phyloP scores from a whole-genome alignment of 2,329 filamentous ascomycete genomes.

The Apiospora saccharicola region DNA sequence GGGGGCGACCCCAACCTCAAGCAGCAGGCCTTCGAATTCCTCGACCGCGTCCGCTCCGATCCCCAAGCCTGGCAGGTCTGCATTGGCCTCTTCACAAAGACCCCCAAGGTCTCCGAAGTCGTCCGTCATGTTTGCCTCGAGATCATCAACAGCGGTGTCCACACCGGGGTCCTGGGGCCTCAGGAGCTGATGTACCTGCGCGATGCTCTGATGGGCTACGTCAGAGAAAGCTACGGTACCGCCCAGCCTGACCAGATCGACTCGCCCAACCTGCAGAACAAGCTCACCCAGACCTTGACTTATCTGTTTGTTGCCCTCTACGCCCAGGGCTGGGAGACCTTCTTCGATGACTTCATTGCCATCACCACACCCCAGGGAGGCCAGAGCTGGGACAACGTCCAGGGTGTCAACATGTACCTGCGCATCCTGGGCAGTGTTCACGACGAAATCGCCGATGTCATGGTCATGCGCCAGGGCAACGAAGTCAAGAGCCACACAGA shows the following conservation, averaged over 20 bases:
- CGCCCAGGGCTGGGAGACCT: slow-evolving; percentile 83
- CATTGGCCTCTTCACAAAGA: slow-evolving; percentile 82
- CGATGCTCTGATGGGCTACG: slow-evolving; percentile 82
- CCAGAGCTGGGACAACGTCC: slow-evolving; percentile 70
- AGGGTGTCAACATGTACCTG: slow-evolving; percentile 85
- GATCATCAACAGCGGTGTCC: slow-evolving; percentile 90
- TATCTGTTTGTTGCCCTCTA: slow-evolving; percentile 92
- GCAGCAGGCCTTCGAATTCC: slow-evolving; percentile 82
- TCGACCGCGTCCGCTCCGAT: slow-evolving; percentile 80
- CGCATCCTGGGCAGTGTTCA: slow-evolving; percentile 89
- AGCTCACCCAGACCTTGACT: slow-evolving; percentile 94
- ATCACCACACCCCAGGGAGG: slow-evolving; percentile 72
- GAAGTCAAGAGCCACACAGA: slow-evolving; percentile 88
- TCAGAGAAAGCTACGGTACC: slow-evolving; percentile 76
- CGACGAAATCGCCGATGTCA: slow-evolving; percentile 94
- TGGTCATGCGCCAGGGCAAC: slow-evolving; percentile 78
- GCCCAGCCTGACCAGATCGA: slow-evolving; percentile 68
- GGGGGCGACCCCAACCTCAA: slow-evolving; percentile 76
- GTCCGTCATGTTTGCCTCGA: slow-evolving; percentile 90
- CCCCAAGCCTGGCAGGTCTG: slow-evolving; percentile 91
- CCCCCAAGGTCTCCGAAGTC: slow-evolving; percentile 79
- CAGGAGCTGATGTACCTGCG: slow-evolving; percentile 79
- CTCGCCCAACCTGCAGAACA: slow-evolving; percentile 85
- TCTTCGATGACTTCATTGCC: slow-evolving; percentile 87
- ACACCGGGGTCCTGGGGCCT: slow-evolving; percentile 77